Percentiles rank a stretch among this genome's conserved stretches.
Evolutionary conservation across 176 grass and related monocot species (phyloP).

Genomic region (Calamus simplicifolius): DNA sequence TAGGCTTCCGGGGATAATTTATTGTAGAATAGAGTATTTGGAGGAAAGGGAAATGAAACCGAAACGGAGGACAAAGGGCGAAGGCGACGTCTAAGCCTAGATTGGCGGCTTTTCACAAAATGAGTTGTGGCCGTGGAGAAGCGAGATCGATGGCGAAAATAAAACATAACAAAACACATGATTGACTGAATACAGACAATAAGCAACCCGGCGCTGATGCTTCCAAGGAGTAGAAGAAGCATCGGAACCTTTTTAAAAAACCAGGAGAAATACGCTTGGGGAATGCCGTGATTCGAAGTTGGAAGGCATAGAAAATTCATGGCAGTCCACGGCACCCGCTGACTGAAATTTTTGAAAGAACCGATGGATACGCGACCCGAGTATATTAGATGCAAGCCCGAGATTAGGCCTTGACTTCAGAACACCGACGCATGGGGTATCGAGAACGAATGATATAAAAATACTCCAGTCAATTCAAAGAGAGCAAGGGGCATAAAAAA

Average conservation of each 20-base stretch:
- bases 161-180: constrained; percentile 27
- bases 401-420: constrained; percentile 35
- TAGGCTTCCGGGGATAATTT: too few species aligned
- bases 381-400: constrained; percentile 28
- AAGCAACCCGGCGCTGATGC: constrained; percentile 35
- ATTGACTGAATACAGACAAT: constrained; percentile 31
- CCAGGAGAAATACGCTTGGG: constrained; percentile 27
- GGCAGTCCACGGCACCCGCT: constrained; percentile 19
- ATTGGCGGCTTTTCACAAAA: too few species aligned
- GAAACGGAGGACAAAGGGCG: too few species aligned
- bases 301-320: too few species aligned
- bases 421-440: constrained; percentile 23
- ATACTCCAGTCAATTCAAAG: too few species aligned
- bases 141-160: too few species aligned
- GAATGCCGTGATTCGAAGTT: constrained; percentile 21
- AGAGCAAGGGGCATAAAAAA: too few species aligned
- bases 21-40: too few species aligned
- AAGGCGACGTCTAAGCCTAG: too few species aligned
- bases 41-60: too few species aligned
- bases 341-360: constrained; percentile 27
- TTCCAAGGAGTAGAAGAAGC: constrained; percentile 70
- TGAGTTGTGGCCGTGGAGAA: too few species aligned
- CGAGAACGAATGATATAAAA: neutral
- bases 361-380: constrained; percentile 20
- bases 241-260: constrained; percentile 56